Evolutionary conservation across 2,329 filamentous ascomycete species (phyloP).

Genomic region (Fusarium brachygibbosum): DNA sequence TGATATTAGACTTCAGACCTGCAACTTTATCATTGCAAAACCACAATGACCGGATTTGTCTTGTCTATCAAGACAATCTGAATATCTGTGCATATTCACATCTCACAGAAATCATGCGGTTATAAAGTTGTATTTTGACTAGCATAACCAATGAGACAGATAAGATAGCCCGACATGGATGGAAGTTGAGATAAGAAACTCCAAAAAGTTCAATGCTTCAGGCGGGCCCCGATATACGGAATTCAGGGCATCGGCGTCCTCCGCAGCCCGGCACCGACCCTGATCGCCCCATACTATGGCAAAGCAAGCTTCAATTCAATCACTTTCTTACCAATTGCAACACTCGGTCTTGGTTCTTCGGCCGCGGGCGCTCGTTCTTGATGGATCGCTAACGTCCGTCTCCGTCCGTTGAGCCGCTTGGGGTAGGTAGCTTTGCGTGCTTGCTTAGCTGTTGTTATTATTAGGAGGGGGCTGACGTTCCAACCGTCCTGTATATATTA

Average conservation of each 20-base stretch:
- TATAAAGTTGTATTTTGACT: slow-evolving; percentile 23
- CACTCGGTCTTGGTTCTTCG: slow-evolving; percentile 28
- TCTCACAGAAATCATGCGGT: slow-evolving; percentile 37
- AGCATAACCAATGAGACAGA: slow-evolving; percentile 8
- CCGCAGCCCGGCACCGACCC: slow-evolving; percentile 46
- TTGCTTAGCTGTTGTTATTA: slow-evolving; percentile 25
- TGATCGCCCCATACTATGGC: slow-evolving; percentile 45
- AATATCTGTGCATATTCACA: not conserved
- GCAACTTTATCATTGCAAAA: slow-evolving; percentile 5
- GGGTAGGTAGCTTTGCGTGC: slow-evolving; percentile 11
- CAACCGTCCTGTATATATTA: slow-evolving; percentile 41
- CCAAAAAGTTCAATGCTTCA: slow-evolving; percentile 18
- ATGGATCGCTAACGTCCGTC: slow-evolving; percentile 49
- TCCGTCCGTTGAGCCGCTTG: slow-evolving; percentile 37
- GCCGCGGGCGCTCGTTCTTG: slow-evolving; percentile 40
- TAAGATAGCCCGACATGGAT: slow-evolving; percentile 27
- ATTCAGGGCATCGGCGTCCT: slow-evolving; percentile 48
- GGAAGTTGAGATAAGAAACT: slow-evolving; percentile 34
- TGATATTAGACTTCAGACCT: not conserved
- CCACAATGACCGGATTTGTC: not conserved
- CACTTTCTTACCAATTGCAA: slow-evolving; percentile 28
- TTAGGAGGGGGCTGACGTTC: slow-evolving; percentile 37
- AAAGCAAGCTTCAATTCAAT: slow-evolving; percentile 34
- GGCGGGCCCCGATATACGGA: slow-evolving; percentile 41
- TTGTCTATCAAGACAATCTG: not conserved